Percentiles rank a stretch among this genome's conserved stretches.
These are phyloP conservation scores for Fusarium caatingaense DNA, from an alignment of 2,329 filamentous ascomycete genomes.

Conservation along the genomic window DNA sequence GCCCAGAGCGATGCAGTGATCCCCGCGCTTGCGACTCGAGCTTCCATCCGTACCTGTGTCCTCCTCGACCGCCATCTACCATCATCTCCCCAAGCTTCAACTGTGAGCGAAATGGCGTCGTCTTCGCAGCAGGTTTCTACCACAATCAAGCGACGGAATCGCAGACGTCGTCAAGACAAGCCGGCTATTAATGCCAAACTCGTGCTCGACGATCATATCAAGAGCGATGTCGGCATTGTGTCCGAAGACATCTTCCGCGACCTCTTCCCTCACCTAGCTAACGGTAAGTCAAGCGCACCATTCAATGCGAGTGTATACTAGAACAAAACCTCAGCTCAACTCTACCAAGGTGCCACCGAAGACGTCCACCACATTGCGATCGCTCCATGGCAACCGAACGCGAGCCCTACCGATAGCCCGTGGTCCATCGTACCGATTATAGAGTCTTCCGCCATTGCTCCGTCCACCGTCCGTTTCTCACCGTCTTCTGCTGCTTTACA, in stretches of 20 bases:
- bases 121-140: constrained; percentile 43
- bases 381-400: constrained; percentile 75
- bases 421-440: constrained; percentile 90
- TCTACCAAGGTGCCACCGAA: constrained; percentile 40
- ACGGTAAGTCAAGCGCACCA: constrained; percentile 57
- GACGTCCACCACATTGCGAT: constrained; percentile 74
- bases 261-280: constrained; percentile 74
- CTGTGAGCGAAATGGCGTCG: constrained; percentile 46
- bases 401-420: constrained; percentile 68
- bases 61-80: constrained; percentile 18
- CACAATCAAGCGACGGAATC: constrained; percentile 56
- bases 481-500: constrained; percentile 79
- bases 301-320: not conserved
- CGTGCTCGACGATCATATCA: constrained; percentile 85
- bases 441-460: constrained; percentile 71
- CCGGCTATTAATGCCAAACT: constrained; percentile 82
- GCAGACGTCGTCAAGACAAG: constrained; percentile 74
- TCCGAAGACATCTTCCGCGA: constrained; percentile 88
- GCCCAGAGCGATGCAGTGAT: constrained; percentile 30
- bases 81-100: not conserved
- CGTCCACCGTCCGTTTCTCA: constrained; percentile 84
- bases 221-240: constrained; percentile 85
- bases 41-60: constrained; percentile 11
- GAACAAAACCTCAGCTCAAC: constrained; percentile 14
- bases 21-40: constrained; percentile 35